Percentiles rank a stretch among this genome's conserved stretches.
phyloP scores from a whole-genome alignment of 2,329 filamentous ascomycete species.

The Elsinoe australis region DNA sequence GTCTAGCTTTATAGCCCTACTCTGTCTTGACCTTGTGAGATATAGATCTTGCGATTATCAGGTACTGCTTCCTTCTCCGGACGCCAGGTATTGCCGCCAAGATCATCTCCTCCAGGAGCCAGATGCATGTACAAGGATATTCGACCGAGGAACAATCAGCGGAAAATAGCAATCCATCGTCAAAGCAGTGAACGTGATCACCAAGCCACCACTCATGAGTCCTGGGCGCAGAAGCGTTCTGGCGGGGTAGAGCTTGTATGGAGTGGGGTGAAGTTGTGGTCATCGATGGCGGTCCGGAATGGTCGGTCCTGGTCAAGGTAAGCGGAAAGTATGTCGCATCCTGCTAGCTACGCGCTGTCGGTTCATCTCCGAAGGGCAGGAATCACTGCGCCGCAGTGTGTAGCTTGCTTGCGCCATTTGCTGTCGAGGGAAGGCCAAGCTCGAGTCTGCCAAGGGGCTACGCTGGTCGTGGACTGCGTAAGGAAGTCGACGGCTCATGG shows the following conservation, averaged over 20 bases:
- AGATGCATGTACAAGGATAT: constrained; percentile 1
- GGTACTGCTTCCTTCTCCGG: not conserved
- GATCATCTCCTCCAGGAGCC: not conserved
- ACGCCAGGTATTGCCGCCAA: not conserved
- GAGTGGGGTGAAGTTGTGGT: constrained; percentile 6
- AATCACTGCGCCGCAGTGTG: not conserved
- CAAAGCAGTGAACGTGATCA: constrained; percentile 12
- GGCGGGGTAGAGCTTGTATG: constrained; percentile 6
- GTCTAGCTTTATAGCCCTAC: constrained; percentile 1
- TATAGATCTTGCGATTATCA: constrained; percentile 7
- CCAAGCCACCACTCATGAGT: constrained; percentile 9
- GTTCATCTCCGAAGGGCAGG: constrained; percentile 13
- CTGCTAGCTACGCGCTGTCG: not conserved
- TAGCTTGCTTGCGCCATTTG: constrained; percentile 15
- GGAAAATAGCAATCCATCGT: not conserved
- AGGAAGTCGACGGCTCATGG: constrained; percentile 10
- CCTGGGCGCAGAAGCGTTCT: constrained; percentile 7
- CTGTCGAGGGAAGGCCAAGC: not conserved
- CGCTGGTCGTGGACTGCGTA: constrained; percentile 7
- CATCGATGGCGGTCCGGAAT: not conserved
- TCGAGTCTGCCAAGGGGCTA: constrained; percentile 13
- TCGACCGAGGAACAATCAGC: constrained; percentile 9
- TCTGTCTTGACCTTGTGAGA: not conserved
- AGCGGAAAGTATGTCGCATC: not conserved
- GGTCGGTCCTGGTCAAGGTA: not conserved